Evolutionary conservation across 441 rosid genomes (phyloP).

Genomic region (Sinapis alba): DNA sequence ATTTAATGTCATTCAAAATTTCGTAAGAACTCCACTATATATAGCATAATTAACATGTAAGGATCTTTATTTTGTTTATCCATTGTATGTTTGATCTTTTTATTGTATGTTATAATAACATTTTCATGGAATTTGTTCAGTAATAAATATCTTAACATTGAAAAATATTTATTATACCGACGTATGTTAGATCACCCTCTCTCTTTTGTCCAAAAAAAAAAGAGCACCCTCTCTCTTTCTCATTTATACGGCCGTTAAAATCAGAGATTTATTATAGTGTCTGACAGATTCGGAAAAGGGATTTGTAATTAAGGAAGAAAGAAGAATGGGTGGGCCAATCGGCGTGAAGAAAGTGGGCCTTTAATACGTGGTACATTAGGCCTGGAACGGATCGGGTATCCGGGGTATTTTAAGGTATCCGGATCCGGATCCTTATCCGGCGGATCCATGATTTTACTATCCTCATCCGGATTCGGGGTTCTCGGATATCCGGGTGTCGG

Average conservation of each 20-base stretch:
- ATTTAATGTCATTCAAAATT: background rate
- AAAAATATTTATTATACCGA: background rate
- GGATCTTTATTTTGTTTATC: background rate
- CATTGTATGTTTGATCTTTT: background rate
- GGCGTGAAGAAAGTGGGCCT: slow-evolving; percentile 33
- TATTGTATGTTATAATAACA: background rate
- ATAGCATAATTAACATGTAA: too few relatives aligned
- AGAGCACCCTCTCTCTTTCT: background rate
- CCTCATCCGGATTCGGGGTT: too few relatives aligned
- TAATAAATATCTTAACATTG: background rate
- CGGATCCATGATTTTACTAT: too few relatives aligned
- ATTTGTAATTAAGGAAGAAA: background rate
- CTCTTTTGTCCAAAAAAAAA: too few relatives aligned
- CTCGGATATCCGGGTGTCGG: too few relatives aligned
- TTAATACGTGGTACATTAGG: slow-evolving; percentile 5
- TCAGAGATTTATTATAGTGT: background rate
- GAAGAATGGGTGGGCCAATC: slow-evolving; percentile 29
- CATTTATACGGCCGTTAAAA: slow-evolving; percentile 13
- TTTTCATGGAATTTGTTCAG: background rate
- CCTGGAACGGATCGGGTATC: too few relatives aligned
- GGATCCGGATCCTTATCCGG: too few relatives aligned
- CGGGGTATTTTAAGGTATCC: too few relatives aligned
- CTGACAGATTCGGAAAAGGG: slow-evolving; percentile 16
- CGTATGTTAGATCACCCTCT: background rate
- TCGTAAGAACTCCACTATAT: background rate